phyloP scores from a whole-genome alignment of 257 asterid genomes.

The Solanum okadae region DNA sequence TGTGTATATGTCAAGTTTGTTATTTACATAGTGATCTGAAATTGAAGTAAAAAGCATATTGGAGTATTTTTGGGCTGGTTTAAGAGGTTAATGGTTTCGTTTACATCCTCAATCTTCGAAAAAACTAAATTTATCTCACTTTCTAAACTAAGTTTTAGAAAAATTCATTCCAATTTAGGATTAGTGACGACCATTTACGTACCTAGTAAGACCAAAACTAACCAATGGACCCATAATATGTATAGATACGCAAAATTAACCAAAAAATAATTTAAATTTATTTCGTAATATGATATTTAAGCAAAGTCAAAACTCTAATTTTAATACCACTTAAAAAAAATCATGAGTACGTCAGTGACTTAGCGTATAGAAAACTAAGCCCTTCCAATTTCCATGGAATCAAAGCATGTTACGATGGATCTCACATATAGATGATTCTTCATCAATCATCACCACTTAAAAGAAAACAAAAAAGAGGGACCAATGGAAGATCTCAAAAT shows the following conservation, averaged over 20 bases:
- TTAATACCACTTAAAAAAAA: too few species aligned
- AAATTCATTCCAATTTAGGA: too few species aligned
- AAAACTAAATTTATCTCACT: too few species aligned
- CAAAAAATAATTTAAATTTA: background rate
- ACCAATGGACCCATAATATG: background rate
- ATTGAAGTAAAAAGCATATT: too few species aligned
- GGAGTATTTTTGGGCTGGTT: too few species aligned
- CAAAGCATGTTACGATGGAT: background rate
- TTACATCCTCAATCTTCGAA: too few species aligned
- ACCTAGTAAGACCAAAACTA: background rate
- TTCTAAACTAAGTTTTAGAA: too few species aligned
- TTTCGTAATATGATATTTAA: too few species aligned
- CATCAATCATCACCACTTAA: background rate
- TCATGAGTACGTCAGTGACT: background rate
- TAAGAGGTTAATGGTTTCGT: too few species aligned
- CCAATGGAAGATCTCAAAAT: background rate
- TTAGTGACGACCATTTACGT: background rate
- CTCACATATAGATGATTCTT: background rate
- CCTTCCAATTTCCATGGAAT: background rate
- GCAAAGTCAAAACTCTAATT: too few species aligned
- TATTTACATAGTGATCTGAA: too few species aligned
- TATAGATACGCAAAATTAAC: background rate
- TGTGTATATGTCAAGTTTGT: background rate
- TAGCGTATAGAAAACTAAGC: background rate
- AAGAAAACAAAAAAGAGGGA: background rate